Base-by-base conservation (phyloP, 352 stramenopile genomes). In the Phytophthora fragariaefolia region DNA sequence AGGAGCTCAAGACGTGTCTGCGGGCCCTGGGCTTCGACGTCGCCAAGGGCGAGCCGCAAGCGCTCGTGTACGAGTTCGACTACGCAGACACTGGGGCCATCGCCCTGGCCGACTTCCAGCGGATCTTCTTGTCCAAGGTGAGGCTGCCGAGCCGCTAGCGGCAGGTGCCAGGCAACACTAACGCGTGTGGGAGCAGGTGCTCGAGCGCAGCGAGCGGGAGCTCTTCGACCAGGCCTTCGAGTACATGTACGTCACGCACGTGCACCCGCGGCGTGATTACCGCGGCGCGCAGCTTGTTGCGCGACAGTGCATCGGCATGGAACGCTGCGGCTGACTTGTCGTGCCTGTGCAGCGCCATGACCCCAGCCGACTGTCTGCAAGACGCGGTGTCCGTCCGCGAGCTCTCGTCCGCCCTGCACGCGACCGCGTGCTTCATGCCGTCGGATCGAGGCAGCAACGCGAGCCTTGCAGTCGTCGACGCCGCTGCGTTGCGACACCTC, bases 41-140 rank as follows among this genome's bases (percentile, higher is more conserved):
- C 5, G 42, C 49, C 0, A 69, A 65, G 20, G 48, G 28, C 2
- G 76, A 84, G 34, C 71, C 67, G 6, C 34, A 57, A 20, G 43
- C 61, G 20, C 70, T 84, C 15, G 71, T 82, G 22, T 82, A 84
- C 56, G 73, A 82, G 56, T 80, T 84, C 40, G 76, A 84, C 67
- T 84, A 76, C 52, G 65, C 69, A n/a, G 62, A 61, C 48, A 61
- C 73, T 0, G 53, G 52, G 18, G 71, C 61, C 18, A 69, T 84
- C 45, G 61, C 45, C 1, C 59, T 82, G 26, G 58, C 42, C 4
- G 76, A 84, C 50, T 84, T 84, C 51, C 66, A 82, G 20, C 72
- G 73, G 20, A 73, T 84, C 42, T 82, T 78, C 34, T 47, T 84
- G 38, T 73, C 67, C 46, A 82, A 84, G 62, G 74, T 78, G 15